Evolutionary conservation across 2,329 filamentous ascomycete genomes (phyloP).

Genomic region (Aaosphaeria pasadenensis): DNA sequence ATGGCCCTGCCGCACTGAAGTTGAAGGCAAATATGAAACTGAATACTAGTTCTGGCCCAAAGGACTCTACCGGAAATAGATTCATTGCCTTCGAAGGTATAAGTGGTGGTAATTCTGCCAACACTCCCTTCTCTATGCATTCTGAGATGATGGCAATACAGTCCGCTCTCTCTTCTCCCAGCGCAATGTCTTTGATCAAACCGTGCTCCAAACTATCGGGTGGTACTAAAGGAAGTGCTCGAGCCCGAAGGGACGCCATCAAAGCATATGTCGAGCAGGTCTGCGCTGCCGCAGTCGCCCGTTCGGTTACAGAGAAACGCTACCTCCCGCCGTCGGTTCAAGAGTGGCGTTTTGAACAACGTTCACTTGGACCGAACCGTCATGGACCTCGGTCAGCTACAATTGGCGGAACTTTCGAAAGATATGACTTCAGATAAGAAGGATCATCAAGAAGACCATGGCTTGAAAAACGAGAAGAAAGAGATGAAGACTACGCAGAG

Average conservation of each 20-base stretch:
- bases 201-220: slow-evolving; percentile 49
- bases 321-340: slow-evolving; percentile 37
- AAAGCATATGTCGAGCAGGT: slow-evolving; percentile 46
- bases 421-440: slow-evolving; percentile 14
- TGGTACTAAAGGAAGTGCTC: slow-evolving; percentile 48
- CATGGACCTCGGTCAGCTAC: slow-evolving; percentile 8
- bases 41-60: slow-evolving; percentile 5
- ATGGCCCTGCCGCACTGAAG: slow-evolving; percentile 37
- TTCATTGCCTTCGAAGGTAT: slow-evolving; percentile 41
- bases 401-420: slow-evolving; percentile 16
- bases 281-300: slow-evolving; percentile 33
- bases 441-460: slow-evolving; percentile 31
- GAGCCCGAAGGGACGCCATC: slow-evolving; percentile 42
- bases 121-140: slow-evolving; percentile 50
- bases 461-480: slow-evolving; percentile 16
- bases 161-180: slow-evolving; percentile 47
- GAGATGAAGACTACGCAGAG: too few relatives aligned
- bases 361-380: slow-evolving; percentile 40
- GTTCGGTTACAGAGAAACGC: slow-evolving; percentile 26
- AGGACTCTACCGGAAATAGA: slow-evolving; percentile 9
- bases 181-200: slow-evolving; percentile 47
- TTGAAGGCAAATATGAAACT: slow-evolving; percentile 28
- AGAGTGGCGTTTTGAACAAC: slow-evolving; percentile 50
- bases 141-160: slow-evolving; percentile 57
- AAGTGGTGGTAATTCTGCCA: slow-evolving; percentile 38